phyloP scores from a whole-genome alignment of 163 green algal species.

The Smithsoniella earleae region DNA sequence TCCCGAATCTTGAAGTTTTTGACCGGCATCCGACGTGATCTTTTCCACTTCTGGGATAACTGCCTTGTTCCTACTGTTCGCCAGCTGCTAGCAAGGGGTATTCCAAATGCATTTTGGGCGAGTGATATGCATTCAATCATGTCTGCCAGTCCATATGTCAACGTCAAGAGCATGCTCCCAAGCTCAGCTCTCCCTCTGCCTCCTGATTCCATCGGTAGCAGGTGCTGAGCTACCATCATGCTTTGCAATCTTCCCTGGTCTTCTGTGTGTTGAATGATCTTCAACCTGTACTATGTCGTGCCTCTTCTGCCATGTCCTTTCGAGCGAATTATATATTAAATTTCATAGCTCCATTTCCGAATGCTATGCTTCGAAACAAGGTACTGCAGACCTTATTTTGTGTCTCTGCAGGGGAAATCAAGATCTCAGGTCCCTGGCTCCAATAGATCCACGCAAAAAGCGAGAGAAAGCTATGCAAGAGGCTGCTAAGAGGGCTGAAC shows the following conservation, averaged over 20 bases:
- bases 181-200: slow-evolving; percentile 11
- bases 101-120: slow-evolving; percentile 10
- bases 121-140: slow-evolving; percentile 24
- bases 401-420: slow-evolving; percentile 21
- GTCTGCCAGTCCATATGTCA: slow-evolving; percentile 16
- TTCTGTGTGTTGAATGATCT: too few relatives aligned
- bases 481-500: background rate
- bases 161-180: slow-evolving; percentile 24
- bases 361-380: too few relatives aligned
- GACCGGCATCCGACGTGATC: slow-evolving; percentile 1
- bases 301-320: too few relatives aligned
- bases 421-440: background rate
- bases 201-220: background rate
- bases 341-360: too few relatives aligned
- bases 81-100: background rate
- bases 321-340: too few relatives aligned
- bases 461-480: background rate
- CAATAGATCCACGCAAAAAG: slow-evolving; percentile 7
- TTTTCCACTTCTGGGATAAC: slow-evolving; percentile 27
- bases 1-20: slow-evolving; percentile 18
- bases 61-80: slow-evolving; percentile 13
- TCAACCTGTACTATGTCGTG: too few relatives aligned
- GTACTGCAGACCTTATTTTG: too few relatives aligned
- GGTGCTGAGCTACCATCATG: background rate
- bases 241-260: too few relatives aligned